Evolutionary conservation across 495 filamentous ascomycete species (phyloP), one percentile per base, ranked within the genome.

Genomic region (Cairneyella variabilis): DNA sequence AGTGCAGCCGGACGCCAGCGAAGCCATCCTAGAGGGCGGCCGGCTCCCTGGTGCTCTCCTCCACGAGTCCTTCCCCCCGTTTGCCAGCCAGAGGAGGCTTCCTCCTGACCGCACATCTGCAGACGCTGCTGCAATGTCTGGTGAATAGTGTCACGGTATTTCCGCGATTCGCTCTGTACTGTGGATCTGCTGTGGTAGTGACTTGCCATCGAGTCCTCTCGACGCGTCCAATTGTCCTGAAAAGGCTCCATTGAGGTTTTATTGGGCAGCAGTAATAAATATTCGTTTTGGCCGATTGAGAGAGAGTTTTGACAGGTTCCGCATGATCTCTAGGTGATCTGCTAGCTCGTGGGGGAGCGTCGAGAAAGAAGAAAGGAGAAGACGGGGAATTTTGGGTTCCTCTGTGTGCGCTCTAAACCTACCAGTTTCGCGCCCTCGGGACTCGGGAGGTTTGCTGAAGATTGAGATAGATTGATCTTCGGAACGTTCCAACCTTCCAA

Each of bases 251-350:
- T 32, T 41, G 5, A 32, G 17, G 30, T 47, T 28, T 48, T 10
- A 60, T 56, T 60, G 57, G 57, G 41, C 42, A 30, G 36, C 26
- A 6, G 22, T 44, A 45, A 37, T 48, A 12, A 44, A 36, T 18
- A 41, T 30, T 60, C 47, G 45, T 50, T 50, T 59, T 54, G 51
- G 30, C 23, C 11, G 43, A 10, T 25, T 40, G 26, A 18, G 25
- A 28, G 39, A 10, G 14, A 16, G 38, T 30, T 22, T 22, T 16
- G 18, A 14, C 48, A 20, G 18, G 12, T 20, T 16, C 12, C n/a
- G 20, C 14, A 38, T 27, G 39, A 3, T 8, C 12, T 3, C 18
- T 27, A 16, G 6, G 25, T 28, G 52, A 27, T 47, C 9, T 40
- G 26, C 9, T 2, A 5, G 23, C 2, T 23, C 28, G 26, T 32